Conservation (phyloP, 495 filamentous ascomycete species). For the Neurospora sp. region DNA sequence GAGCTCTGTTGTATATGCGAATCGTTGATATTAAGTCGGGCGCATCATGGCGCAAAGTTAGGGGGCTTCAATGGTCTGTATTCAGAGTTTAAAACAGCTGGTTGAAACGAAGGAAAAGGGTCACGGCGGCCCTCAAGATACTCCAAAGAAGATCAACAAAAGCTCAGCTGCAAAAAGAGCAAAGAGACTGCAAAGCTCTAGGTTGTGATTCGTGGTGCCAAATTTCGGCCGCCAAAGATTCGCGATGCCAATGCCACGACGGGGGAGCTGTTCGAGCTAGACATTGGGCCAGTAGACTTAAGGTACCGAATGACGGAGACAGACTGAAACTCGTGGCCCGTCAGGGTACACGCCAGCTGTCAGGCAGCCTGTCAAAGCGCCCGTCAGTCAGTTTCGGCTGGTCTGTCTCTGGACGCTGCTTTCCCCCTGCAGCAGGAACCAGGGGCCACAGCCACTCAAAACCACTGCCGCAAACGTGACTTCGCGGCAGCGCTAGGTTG, state of each 20-base stretch:
- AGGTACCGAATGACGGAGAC: neutral
- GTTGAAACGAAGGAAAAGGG: neutral
- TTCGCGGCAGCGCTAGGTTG: conserved; percentile 8
- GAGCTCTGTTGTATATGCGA: neutral
- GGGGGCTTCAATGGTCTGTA: neutral
- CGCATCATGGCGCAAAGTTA: conserved; percentile 7
- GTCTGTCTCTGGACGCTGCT: neutral
- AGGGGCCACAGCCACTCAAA: conserved; percentile 5
- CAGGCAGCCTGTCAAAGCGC: neutral
- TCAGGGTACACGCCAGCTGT: neutral
- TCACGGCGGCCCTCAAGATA: neutral
- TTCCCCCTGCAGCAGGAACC: neutral
- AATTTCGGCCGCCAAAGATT: neutral
- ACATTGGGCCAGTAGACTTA: neutral
- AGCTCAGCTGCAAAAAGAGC: neutral
- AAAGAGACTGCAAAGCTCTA: neutral
- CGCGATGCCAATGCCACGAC: neutral
- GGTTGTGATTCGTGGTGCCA: neutral
- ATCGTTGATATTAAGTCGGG: neutral
- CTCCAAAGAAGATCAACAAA: neutral
- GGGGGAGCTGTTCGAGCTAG: neutral
- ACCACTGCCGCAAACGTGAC: conserved; percentile 14
- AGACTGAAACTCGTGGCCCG: neutral
- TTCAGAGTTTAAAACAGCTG: neutral
- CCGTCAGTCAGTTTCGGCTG: neutral